phyloP scores from a whole-genome alignment of 2,329 filamentous ascomycete species.

The Aureobasidium sp. region DNA sequence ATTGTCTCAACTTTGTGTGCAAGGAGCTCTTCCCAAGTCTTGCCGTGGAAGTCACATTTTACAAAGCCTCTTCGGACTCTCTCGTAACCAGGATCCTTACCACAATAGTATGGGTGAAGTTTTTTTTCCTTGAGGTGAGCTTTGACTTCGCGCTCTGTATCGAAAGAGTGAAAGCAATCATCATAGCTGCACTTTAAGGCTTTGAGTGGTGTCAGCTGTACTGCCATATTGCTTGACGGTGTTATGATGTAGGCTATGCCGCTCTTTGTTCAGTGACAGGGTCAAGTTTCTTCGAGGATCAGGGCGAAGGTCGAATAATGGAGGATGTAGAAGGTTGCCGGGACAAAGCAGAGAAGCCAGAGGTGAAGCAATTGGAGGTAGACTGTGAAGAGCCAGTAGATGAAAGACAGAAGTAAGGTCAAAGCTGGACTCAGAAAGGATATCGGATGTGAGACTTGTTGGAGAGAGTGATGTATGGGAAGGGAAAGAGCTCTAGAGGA shows the following conservation, averaged over 20 bases:
- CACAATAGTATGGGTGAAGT: constrained; percentile 40
- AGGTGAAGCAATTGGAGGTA: background rate
- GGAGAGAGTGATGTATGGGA: background rate
- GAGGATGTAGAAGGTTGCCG: background rate
- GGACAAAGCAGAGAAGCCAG: too few relatives aligned
- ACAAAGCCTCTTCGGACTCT: constrained; percentile 26
- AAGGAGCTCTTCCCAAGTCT: constrained; percentile 26
- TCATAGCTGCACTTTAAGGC: constrained; percentile 37
- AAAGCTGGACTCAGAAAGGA: background rate
- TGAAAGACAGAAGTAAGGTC: background rate
- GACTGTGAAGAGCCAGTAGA: background rate
- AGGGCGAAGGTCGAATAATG: background rate
- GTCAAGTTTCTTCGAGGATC: too few relatives aligned
- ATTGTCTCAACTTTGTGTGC: constrained; percentile 31
- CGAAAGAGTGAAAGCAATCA: constrained; percentile 42
- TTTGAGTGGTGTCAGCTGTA: constrained; percentile 22
- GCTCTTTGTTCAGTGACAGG: background rate
- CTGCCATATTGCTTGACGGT: constrained; percentile 20
- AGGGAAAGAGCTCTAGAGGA: background rate
- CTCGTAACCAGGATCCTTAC: constrained; percentile 35
- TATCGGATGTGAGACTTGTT: background rate
- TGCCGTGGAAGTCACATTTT: constrained; percentile 35
- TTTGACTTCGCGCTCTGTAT: constrained; percentile 40
- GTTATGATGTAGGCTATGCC: background rate
- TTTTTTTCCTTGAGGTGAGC: constrained; percentile 43